Conservation (phyloP, 208 protist species). For the Acanthamoeba sp. region DNA sequence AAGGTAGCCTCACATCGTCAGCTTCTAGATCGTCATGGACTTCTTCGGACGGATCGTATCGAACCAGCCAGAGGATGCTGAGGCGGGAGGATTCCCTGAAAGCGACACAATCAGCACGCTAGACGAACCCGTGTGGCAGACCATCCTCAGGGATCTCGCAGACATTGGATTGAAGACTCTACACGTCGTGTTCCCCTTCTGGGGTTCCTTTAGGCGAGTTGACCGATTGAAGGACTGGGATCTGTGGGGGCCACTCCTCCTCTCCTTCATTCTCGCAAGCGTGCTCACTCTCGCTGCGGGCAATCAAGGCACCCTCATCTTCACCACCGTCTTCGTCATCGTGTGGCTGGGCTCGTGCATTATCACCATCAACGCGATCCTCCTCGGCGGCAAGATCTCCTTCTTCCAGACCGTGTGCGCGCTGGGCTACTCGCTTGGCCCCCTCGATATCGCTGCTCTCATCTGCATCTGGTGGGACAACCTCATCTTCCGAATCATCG, state of each 20-base stretch:
- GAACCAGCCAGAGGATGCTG: slow-evolving; percentile 16
- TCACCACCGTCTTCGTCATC: slow-evolving; percentile 93
- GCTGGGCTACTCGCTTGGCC: slow-evolving; percentile 95
- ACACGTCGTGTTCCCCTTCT: slow-evolving; percentile 58
- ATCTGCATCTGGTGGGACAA: slow-evolving; percentile 83
- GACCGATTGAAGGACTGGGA: slow-evolving; percentile 86
- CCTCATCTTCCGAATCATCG: slow-evolving; percentile 88
- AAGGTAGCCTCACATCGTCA: neutral
- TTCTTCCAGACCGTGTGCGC: slow-evolving; percentile 96
- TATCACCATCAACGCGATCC: slow-evolving; percentile 94
- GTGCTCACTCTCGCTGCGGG: slow-evolving; percentile 16
- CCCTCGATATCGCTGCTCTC: slow-evolving; percentile 88
- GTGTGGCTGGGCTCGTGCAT: slow-evolving; percentile 93
- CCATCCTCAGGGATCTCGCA: slow-evolving; percentile 20
- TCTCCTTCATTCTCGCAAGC: slow-evolving; percentile 92
- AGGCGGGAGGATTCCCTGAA: neutral
- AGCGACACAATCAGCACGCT: slow-evolving; percentile 76
- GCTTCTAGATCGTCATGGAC: neutral
- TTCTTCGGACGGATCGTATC: slow-evolving; percentile 4
- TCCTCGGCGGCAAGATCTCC: slow-evolving; percentile 93
- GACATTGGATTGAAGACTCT: slow-evolving; percentile 8
- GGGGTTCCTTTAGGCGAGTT: neutral
- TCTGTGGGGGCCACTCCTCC: slow-evolving; percentile 94
- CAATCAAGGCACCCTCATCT: slow-evolving; percentile 86
- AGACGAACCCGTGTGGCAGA: slow-evolving; percentile 79